These are phyloP conservation scores for Cladorrhinum sp. DNA, from an alignment of 2,329 filamentous ascomycete genomes.

Conservation along the genomic window DNA sequence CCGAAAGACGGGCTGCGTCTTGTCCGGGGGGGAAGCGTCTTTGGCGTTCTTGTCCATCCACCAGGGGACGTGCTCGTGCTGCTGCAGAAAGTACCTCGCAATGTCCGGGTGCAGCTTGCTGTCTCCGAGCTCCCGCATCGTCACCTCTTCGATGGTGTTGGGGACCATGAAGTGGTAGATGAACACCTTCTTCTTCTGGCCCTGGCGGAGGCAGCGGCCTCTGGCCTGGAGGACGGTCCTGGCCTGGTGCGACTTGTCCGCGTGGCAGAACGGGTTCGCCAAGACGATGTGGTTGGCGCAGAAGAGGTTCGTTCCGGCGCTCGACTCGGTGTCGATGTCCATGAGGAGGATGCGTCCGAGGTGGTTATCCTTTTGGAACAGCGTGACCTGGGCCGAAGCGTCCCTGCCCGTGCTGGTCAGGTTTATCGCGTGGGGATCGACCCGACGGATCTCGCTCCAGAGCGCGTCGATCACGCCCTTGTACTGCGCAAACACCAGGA, in stretches of 20 bases:
- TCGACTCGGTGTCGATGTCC: slow-evolving; percentile 37
- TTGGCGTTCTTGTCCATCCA: not conserved
- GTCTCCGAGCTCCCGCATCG: slow-evolving; percentile 22
- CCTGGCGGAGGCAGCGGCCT: slow-evolving; percentile 39
- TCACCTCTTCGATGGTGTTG: slow-evolving; percentile 41
- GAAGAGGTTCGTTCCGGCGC: slow-evolving; percentile 42
- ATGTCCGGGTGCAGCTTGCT: not conserved
- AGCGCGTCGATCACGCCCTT: slow-evolving; percentile 31
- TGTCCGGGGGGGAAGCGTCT: too few relatives aligned
- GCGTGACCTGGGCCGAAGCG: slow-evolving; percentile 21
- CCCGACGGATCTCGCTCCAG: slow-evolving; percentile 2
- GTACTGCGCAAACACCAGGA: slow-evolving; percentile 40
- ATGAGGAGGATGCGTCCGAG: slow-evolving; percentile 37
- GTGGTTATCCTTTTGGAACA: slow-evolving; percentile 31
- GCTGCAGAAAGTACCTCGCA: slow-evolving; percentile 5
- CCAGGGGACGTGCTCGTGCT: not conserved
- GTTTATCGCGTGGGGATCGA: slow-evolving; percentile 3
- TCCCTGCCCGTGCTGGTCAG: not conserved
- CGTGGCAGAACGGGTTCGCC: slow-evolving; percentile 34
- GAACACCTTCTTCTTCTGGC: slow-evolving; percentile 37
- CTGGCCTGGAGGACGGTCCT: slow-evolving; percentile 39
- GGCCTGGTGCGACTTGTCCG: slow-evolving; percentile 33
- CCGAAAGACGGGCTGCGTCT: not conserved
- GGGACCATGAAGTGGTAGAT: slow-evolving; percentile 40
- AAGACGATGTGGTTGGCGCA: slow-evolving; percentile 44